Evolutionary conservation across 2,329 filamentous ascomycete genomes (phyloP).

Genomic region (Penicillium capsulatum): DNA sequence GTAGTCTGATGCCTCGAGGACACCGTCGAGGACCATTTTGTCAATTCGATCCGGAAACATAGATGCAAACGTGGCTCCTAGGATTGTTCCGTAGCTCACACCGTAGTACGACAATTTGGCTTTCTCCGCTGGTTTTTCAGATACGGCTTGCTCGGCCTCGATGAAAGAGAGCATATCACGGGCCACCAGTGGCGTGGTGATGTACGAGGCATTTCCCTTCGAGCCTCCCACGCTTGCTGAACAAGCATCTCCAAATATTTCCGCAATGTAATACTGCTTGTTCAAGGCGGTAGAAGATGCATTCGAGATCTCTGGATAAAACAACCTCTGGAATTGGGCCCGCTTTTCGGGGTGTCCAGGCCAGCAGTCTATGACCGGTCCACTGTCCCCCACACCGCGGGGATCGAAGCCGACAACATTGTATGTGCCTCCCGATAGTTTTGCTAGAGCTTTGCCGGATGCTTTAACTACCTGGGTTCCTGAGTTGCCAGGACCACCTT

Average conservation of each 20-base stretch:
- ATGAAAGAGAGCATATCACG: constrained; percentile 30
- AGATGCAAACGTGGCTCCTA: constrained; percentile 40
- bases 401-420: constrained; percentile 32
- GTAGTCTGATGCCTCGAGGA: constrained; percentile 18
- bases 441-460: neutral
- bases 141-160: constrained; percentile 16
- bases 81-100: constrained; percentile 37
- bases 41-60: constrained; percentile 33
- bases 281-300: constrained; percentile 11
- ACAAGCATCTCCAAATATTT: constrained; percentile 15
- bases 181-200: constrained; percentile 28
- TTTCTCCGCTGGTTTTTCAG: constrained; percentile 3
- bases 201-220: constrained; percentile 27
- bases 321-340: constrained; percentile 14
- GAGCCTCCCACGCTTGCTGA: constrained; percentile 3
- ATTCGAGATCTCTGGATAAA: constrained; percentile 14
- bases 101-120: constrained; percentile 26
- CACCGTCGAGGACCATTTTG: constrained; percentile 18
- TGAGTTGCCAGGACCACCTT: neutral
- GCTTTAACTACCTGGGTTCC: neutral
- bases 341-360: constrained; percentile 11
- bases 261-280: constrained; percentile 11
- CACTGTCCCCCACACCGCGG: constrained; percentile 29
- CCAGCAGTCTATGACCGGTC: constrained; percentile 31
- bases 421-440: constrained; percentile 1